Evolutionary conservation across 23 red algal species (phyloP).

Genomic region (Gracilaria vermiculophylla): DNA sequence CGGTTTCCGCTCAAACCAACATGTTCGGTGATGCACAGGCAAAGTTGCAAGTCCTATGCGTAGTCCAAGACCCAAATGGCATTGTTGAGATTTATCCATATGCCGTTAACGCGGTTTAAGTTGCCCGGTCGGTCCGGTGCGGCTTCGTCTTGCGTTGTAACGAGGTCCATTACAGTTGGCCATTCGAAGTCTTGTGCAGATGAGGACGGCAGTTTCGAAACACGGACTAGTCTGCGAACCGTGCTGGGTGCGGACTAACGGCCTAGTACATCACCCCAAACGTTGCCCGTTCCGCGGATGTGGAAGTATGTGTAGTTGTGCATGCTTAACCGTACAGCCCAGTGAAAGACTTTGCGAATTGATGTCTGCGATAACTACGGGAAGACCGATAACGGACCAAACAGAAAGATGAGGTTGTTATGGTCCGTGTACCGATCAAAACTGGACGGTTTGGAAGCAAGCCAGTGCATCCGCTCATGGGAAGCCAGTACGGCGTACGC

Average conservation of each 20-base stretch:
- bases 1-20: no score
- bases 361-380: constrained; percentile 9
- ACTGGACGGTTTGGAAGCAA: neutral
- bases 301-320: constrained; percentile 7
- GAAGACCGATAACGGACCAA: neutral
- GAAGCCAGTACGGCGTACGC: neutral
- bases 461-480: neutral
- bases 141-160: neutral
- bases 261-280: constrained; percentile 2
- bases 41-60: neutral
- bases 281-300: neutral
- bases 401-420: constrained; percentile 10
- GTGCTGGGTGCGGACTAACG: neutral
- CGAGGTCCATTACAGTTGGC: neutral
- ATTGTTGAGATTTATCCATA: neutral
- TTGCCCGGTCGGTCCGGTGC: neutral
- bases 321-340: constrained; percentile 18
- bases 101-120: neutral
- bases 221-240: neutral
- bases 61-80: neutral
- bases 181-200: constrained; percentile 17
- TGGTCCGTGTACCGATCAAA: constrained; percentile 31
- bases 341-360: constrained; percentile 6
- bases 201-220: neutral
- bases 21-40: no score